Base-by-base conservation (phyloP, 2,329 filamentous ascomycete species). In the Fusarium sp. region DNA sequence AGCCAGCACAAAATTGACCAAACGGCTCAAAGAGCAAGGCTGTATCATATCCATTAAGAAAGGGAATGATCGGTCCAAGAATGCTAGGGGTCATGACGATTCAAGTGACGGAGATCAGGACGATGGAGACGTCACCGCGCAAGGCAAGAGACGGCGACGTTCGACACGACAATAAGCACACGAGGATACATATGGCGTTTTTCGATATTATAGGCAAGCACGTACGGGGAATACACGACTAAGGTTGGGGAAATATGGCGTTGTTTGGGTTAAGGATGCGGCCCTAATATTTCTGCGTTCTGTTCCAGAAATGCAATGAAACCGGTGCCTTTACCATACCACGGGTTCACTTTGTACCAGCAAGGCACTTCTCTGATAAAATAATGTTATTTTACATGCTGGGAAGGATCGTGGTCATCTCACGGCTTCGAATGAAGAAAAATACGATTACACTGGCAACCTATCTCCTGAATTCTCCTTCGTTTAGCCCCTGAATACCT, bases 1-100 rank as follows among this genome's bases (percentile, higher is more conserved):
- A 61, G 90, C 92, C 2, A 94, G 91, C 78, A 94, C 91, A 27
- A 84, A 86, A 20, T 81, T 96, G 40, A 93, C 93, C 2, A 92
- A 92, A 78, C 85, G 87, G 32, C 82, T 96, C 61, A 93, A 93
- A 78, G 85, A 92, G 74, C 93, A 95, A 80, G 93, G 93, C 6
- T 93, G 93, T 75, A 89, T 94, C 52, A 94, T 96, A 66, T 92
- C 92, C 38, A 92, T 95, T 67, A 95, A 95, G 82, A 96, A 95
- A 78, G 93, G 93, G 16, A 94, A 93, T 71, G 91, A 94, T 63
- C 90, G 88, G 79, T 82, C 82, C 18, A 79, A 75, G 62, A 78
- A 77, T 58, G 65, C 65, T 38, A 52, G 80, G 79, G 53, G 74
- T 68, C 54, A 79, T 78, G 82, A 84, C n/a, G 82, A 81, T 41